Conservation (phyloP, 768 basidiomycete species). For the Tricholoma bakamatsutake region DNA sequence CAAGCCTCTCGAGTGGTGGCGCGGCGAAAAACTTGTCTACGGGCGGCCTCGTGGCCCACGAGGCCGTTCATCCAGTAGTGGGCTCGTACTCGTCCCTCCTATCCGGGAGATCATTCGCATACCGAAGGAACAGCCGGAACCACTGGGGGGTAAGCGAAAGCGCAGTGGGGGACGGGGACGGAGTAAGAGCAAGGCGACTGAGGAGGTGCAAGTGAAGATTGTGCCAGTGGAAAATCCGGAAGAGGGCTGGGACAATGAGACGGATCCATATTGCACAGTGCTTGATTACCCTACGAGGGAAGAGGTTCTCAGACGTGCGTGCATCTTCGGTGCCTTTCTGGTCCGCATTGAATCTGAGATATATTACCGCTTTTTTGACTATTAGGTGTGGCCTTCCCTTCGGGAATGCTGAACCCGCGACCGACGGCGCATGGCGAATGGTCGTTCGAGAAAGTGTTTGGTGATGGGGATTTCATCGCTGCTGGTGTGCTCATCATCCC, state of each 20-base stretch:
- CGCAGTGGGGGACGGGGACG: conserved; percentile 33
- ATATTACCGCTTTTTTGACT: background rate
- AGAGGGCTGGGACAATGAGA: conserved; percentile 85
- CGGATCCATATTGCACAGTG: conserved; percentile 59
- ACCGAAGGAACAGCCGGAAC: conserved; percentile 33
- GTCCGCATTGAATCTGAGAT: conserved; percentile 5
- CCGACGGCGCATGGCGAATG: conserved; percentile 31
- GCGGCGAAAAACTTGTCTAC: conserved; percentile 86
- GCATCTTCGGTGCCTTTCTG: background rate
- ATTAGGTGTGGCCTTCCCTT: conserved; percentile 74
- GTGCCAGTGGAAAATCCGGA: conserved; percentile 41
- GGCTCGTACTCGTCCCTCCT: conserved; percentile 45
- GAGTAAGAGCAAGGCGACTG: conserved; percentile 56
- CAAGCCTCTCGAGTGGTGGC: conserved; percentile 85
- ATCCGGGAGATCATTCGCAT: conserved; percentile 57
- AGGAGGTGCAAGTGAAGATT: conserved; percentile 29
- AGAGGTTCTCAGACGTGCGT: conserved; percentile 70
- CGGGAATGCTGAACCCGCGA: conserved; percentile 2
- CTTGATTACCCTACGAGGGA: conserved; percentile 56
- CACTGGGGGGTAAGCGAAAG: conserved; percentile 30
- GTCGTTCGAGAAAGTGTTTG: conserved; percentile 89
- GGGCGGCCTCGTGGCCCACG: conserved; percentile 35
- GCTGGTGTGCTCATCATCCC: conserved; percentile 87
- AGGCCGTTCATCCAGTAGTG: conserved; percentile 31
- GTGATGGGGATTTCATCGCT: conserved; percentile 88